These are phyloP conservation scores for Pilobolus umbonatus DNA, from an alignment of 192 early-diverging fungal genomes.

Conservation along the genomic window DNA sequence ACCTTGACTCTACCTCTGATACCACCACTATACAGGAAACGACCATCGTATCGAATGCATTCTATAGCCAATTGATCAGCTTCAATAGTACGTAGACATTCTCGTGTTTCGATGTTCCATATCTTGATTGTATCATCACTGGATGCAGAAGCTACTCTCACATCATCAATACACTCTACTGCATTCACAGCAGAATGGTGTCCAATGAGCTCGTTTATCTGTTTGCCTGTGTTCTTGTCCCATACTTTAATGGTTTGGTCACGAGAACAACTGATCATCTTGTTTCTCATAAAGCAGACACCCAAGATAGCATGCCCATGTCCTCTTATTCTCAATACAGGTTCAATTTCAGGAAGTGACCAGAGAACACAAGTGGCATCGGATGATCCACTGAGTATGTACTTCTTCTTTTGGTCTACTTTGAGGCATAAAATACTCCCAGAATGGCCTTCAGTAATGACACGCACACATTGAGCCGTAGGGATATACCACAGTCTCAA, in stretches of 20 bases:
- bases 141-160: slow-evolving; percentile 75
- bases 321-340: slow-evolving; percentile 53
- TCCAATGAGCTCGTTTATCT: slow-evolving; percentile 63
- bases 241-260: slow-evolving; percentile 90
- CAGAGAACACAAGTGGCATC: slow-evolving; percentile 85
- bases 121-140: slow-evolving; percentile 79
- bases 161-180: slow-evolving; percentile 64
- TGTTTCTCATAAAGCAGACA: slow-evolving; percentile 65
- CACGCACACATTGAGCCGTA: slow-evolving; percentile 49
- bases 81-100: slow-evolving; percentile 62
- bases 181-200: slow-evolving; percentile 96
- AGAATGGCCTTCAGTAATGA: slow-evolving; percentile 54
- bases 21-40: slow-evolving; percentile 68
- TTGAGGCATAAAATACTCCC: slow-evolving; percentile 77
- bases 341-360: slow-evolving; percentile 52
- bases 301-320: slow-evolving; percentile 82
- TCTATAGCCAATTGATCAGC: slow-evolving; percentile 76
- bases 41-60: slow-evolving; percentile 78
- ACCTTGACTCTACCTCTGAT: slow-evolving; percentile 75
- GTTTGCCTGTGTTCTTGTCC: slow-evolving; percentile 56
- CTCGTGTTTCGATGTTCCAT: slow-evolving; percentile 69
- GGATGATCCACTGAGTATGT: slow-evolving; percentile 80
- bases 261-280: slow-evolving; percentile 86
- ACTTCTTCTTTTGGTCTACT: slow-evolving; percentile 53
- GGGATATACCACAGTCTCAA: slow-evolving; percentile 81